phyloP scores from a whole-genome alignment of 768 basidiomycete genomes.

The Arthromyces matolae region DNA sequence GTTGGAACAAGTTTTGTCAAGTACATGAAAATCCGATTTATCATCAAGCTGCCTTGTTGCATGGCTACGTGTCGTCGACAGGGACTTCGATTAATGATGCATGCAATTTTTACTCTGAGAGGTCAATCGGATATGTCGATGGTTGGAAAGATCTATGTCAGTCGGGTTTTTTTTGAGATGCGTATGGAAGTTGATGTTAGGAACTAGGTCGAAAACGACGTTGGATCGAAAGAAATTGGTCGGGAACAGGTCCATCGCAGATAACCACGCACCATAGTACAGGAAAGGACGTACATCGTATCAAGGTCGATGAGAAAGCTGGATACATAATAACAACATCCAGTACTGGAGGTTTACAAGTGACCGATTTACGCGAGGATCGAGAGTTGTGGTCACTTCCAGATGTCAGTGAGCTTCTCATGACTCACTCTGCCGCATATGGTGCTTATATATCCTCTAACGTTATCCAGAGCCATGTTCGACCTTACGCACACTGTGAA shows the following conservation, averaged over 20 bases:
- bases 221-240: constrained; percentile 50
- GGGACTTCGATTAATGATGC: constrained; percentile 28
- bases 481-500: constrained; percentile 63
- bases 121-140: constrained; percentile 33
- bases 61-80: constrained; percentile 38
- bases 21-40: constrained; percentile 52
- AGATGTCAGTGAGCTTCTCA: constrained; percentile 37
- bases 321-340: constrained; percentile 60
- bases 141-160: constrained; percentile 65
- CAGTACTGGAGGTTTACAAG: constrained; percentile 50
- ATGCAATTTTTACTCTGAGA: constrained; percentile 25
- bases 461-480: constrained; percentile 42
- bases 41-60: constrained; percentile 50
- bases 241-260: constrained; percentile 43
- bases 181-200: background rate
- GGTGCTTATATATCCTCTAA: constrained; percentile 5
- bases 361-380: constrained; percentile 50
- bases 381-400: constrained; percentile 61
- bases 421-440: background rate
- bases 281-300: constrained; percentile 53
- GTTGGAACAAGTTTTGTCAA: constrained; percentile 45
- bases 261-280: constrained; percentile 30
- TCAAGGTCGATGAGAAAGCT: constrained; percentile 68
- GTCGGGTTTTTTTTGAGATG: constrained; percentile 14
- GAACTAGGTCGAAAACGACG: constrained; percentile 42